Evolutionary conservation across 2,329 filamentous ascomycete species (phyloP).

Genomic region (Diaporthe citriasiana): DNA sequence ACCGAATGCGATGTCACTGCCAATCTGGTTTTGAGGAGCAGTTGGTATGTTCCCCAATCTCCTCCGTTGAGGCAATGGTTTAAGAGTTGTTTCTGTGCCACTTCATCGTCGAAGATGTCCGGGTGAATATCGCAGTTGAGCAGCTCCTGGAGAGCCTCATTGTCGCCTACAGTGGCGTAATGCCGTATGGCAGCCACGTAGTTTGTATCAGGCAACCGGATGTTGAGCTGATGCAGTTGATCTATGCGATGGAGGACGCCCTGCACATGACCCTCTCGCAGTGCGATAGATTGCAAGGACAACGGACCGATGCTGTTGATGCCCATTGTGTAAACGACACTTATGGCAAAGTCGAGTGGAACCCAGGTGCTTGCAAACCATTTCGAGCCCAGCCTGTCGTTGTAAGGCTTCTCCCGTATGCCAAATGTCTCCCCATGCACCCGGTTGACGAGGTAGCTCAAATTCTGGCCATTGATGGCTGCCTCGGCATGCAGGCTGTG

Average conservation of each 20-base stretch:
- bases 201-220: conserved; percentile 72
- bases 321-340: conserved; percentile 78
- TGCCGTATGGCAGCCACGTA: conserved; percentile 77
- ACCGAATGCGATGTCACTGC: conserved; percentile 50
- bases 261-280: conserved; percentile 70
- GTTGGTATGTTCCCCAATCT: conserved; percentile 58
- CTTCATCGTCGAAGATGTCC: conserved; percentile 66
- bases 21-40: conserved; percentile 62
- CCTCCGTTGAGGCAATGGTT: conserved; percentile 52
- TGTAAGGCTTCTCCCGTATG: conserved; percentile 64
- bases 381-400: conserved; percentile 80
- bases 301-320: conserved; percentile 80
- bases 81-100: conserved; percentile 57
- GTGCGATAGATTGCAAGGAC: conserved; percentile 82
- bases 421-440: conserved; percentile 57
- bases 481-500: conserved; percentile 26
- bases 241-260: conserved; percentile 72
- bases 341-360: conserved; percentile 79
- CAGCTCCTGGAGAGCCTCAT: conserved; percentile 61
- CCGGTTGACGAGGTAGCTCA: conserved; percentile 55
- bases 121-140: conserved; percentile 67
- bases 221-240: conserved; percentile 72
- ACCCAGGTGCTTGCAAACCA: conserved; percentile 83
- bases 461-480: conserved; percentile 43
- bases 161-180: conserved; percentile 72